Percentiles rank a stretch among this genome's conserved stretches.
Evolutionary conservation across 208 protist species (phyloP).

Genomic region (Angomonas ambiguus): DNA sequence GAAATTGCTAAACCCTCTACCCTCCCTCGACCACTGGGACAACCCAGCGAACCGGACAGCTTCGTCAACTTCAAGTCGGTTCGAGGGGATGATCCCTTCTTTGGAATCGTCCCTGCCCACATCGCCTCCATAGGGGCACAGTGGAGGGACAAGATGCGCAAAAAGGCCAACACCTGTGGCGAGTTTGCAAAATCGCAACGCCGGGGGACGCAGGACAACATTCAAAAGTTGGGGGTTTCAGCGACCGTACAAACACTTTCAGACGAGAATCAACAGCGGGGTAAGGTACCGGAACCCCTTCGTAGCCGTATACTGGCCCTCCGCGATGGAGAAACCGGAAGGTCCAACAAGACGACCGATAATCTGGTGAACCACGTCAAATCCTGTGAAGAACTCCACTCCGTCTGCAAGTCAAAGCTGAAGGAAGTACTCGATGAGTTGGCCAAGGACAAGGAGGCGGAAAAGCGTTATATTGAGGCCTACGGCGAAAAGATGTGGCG

Average conservation of each 20-base stretch:
- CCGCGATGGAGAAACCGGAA: constrained; percentile 29
- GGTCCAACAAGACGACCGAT: constrained; percentile 28
- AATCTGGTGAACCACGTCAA: constrained; percentile 48
- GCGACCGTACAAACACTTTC: constrained; percentile 60
- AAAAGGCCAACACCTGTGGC: constrained; percentile 38
- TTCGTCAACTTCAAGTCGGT: constrained; percentile 56
- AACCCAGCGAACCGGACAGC: constrained; percentile 40
- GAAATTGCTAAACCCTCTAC: constrained; percentile 50
- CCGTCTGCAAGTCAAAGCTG: constrained; percentile 41
- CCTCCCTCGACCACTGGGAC: constrained; percentile 57
- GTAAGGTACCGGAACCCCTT: constrained; percentile 58
- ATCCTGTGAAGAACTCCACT: constrained; percentile 47
- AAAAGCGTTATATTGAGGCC: constrained; percentile 36
- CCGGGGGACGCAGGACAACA: constrained; percentile 25
- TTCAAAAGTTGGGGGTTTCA: constrained; percentile 54
- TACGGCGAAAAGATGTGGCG: constrained; percentile 86
- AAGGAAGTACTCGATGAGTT: constrained; percentile 50
- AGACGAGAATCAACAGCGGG: constrained; percentile 36
- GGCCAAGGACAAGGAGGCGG: constrained; percentile 43
- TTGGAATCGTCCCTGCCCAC: constrained; percentile 80
- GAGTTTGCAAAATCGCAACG: constrained; percentile 28
- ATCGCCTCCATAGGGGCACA: constrained; percentile 38
- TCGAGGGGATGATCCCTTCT: constrained; percentile 75
- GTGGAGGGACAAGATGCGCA: constrained; percentile 66
- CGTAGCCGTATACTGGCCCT: constrained; percentile 52